These are phyloP conservation scores for Geranium rotundifolium DNA, from an alignment of 345 rosid species.

Conservation along the genomic window DNA sequence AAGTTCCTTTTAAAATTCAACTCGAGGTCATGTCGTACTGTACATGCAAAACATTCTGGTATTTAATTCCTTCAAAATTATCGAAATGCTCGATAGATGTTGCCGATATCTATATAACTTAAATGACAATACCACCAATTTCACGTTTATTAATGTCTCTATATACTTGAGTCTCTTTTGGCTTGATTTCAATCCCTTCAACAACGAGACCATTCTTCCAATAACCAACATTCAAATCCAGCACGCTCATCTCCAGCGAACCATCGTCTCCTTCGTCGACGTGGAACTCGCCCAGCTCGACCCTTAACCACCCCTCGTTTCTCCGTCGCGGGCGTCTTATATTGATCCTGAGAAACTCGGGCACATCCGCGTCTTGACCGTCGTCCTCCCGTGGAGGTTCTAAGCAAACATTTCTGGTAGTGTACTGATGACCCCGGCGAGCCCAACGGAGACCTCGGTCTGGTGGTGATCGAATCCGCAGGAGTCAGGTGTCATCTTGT, in stretches of 20 bases:
- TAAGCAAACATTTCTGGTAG: conserved; percentile 5
- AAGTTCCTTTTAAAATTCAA: too few species aligned
- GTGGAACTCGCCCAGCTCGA: conserved; percentile 20
- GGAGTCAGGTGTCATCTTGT: not conserved
- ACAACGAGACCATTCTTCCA: conserved; percentile 24
- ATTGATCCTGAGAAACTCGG: not conserved
- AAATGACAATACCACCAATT: too few species aligned
- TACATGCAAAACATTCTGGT: too few species aligned
- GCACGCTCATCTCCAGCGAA: conserved; percentile 15
- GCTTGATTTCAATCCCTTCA: conserved; percentile 28
- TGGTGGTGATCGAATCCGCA: conserved; percentile 12
- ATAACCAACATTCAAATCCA: conserved; percentile 17
- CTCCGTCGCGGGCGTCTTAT: conserved; percentile 9
- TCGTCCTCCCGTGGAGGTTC: not conserved
- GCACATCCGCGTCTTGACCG: not conserved
- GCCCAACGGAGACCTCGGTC: conserved; percentile 14
- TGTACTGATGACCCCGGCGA: conserved; percentile 1
- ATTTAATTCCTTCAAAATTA: too few species aligned
- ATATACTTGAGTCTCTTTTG: conserved; percentile 7
- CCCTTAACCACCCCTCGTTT: conserved; percentile 31
- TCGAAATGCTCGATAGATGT: too few species aligned
- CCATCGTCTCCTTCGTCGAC: conserved; percentile 13
- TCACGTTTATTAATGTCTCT: too few species aligned
- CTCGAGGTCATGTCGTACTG: too few species aligned
- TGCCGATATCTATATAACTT: too few species aligned